A percentile compares a stretch with the other conserved stretches of the same genome.
These are phyloP conservation scores for Mercurialis annua DNA, from an alignment of 345 rosid species.

Conservation along the genomic window DNA sequence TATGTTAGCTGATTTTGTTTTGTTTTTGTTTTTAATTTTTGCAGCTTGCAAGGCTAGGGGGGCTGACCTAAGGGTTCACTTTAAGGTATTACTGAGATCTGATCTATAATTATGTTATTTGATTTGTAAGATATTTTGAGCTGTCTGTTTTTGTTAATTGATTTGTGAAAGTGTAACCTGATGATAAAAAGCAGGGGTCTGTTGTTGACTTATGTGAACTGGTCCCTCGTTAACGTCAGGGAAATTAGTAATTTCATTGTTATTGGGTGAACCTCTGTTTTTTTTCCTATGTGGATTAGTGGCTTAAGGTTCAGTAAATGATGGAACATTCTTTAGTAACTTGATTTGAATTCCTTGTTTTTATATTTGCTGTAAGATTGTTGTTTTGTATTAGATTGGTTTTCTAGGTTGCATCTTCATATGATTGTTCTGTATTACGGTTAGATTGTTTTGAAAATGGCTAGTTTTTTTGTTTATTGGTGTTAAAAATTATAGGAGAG, in stretches of 20 bases:
- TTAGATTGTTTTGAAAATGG: no score
- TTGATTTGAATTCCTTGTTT: not conserved
- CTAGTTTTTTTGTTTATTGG: no score
- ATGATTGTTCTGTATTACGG: no score
- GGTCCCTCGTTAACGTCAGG: slow-evolving; percentile 58
- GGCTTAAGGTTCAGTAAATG: slow-evolving; percentile 59
- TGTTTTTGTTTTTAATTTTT: not conserved
- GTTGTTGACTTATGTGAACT: slow-evolving; percentile 41
- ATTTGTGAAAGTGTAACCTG: slow-evolving; percentile 32
- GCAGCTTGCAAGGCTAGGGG: slow-evolving; percentile 98
- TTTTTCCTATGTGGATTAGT: slow-evolving; percentile 9
- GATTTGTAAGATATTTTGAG: not conserved
- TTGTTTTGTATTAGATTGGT: no score
- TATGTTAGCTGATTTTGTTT: not conserved
- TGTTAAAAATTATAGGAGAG: no score
- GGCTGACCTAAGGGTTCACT: slow-evolving; percentile 89
- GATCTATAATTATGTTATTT: not conserved
- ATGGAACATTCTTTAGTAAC: slow-evolving; percentile 30
- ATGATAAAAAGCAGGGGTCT: slow-evolving; percentile 56
- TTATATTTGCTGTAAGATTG: not conserved
- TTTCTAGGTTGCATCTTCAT: no score
- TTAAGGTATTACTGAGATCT: slow-evolving; percentile 57
- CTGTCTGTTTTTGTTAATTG: not conserved
- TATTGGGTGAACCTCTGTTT: slow-evolving; percentile 68
- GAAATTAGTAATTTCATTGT: slow-evolving; percentile 42